Percentiles rank a stretch among this genome's conserved stretches.
Conservation (phyloP, 2,329 filamentous ascomycete genomes). For the Pezicula radicicola region DNA sequence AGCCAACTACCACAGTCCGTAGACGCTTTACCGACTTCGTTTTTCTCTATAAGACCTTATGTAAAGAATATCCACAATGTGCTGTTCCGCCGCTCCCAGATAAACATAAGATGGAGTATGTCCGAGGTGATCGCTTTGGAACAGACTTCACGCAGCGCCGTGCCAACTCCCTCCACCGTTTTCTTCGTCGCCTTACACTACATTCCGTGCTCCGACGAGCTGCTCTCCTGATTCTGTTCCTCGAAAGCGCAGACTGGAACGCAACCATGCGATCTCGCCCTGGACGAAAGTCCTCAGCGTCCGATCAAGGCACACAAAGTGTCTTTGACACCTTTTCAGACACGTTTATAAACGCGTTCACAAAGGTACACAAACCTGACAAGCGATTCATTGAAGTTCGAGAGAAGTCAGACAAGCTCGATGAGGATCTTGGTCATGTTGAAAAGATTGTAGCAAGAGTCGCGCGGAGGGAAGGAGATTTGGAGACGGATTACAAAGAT, state of each 20-base stretch:
- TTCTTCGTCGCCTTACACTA: conserved; percentile 79
- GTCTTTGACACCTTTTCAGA: conserved; percentile 96
- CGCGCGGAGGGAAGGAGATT: conserved; percentile 79
- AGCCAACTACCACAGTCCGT: conserved; percentile 73
- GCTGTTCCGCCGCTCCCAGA: conserved; percentile 93
- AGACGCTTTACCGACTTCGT: conserved; percentile 97
- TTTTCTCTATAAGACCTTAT: conserved; percentile 89
- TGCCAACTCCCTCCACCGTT: conserved; percentile 87
- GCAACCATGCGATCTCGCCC: conserved; percentile 83
- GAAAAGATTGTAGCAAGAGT: conserved; percentile 95
- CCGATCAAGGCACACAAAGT: conserved; percentile 51
- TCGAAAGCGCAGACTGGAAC: conserved; percentile 95
- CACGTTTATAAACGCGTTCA: conserved; percentile 95
- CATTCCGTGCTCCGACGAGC: conserved; percentile 87
- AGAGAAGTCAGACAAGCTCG: conserved; percentile 89
- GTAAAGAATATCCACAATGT: conserved; percentile 82
- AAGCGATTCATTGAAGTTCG: conserved; percentile 91
- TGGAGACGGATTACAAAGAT: conserved; percentile 85
- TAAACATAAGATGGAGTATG: conserved; percentile 99
- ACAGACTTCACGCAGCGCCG: conserved; percentile 86
- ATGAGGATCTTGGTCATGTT: conserved; percentile 88
- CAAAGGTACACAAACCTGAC: conserved; percentile 93
- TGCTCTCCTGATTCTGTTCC: conserved; percentile 79
- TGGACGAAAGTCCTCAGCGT: conserved; percentile 56
- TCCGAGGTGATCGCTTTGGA: conserved; percentile 92